Evolutionary conservation across 345 rosid genomes (phyloP), one percentile per base, ranked within the genome.

Genomic region (Eucalyptus melliodora): DNA sequence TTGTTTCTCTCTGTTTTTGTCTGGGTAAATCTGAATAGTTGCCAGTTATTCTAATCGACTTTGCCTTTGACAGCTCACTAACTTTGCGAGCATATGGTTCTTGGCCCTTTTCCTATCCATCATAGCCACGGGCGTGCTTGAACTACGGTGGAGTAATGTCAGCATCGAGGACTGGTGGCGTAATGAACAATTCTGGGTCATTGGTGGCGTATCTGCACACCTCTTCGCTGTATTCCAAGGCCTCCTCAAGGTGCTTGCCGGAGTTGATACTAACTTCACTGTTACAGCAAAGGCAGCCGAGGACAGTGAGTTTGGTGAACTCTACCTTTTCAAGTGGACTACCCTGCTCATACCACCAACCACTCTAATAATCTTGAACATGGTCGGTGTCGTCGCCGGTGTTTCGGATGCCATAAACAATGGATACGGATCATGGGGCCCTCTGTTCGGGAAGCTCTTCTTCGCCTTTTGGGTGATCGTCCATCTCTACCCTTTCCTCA

Each of bases 131-230:
- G 94, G 98, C 13, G 91, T 97, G 42, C 93, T 97, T 21, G 99
- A 97, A 90, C 97, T 97, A 10, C 93, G 99, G 23, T 97, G 99
- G 99, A 97, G 99, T 44, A 92, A 93, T 9, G 99, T 97, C 40
- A 95, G 97, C 95, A 97, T 97, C 40, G 95, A 94, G 86, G 99
- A 96, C 67, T 95, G 95, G 92, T 97, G 99, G 99, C 94, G 99
- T 53, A 97, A 97, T 90, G 99, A 97, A 93, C 99, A 97, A 87
- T 97, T 97, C 90, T 97, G 99, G 99, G 99, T 97, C 12, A 97
- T 97, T 14, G 99, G 99, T 6, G 99, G 99, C 9, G 99, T 97
- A 77, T 97, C 99, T 2, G 99, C 99, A 16, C 99, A 97, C 83
- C 98, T 97, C 62, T 97, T 97, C 72, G 99, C 99, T 0, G 99